phyloP scores from a whole-genome alignment of 192 early-diverging fungal species.

The Mycoemilia scoparia region DNA sequence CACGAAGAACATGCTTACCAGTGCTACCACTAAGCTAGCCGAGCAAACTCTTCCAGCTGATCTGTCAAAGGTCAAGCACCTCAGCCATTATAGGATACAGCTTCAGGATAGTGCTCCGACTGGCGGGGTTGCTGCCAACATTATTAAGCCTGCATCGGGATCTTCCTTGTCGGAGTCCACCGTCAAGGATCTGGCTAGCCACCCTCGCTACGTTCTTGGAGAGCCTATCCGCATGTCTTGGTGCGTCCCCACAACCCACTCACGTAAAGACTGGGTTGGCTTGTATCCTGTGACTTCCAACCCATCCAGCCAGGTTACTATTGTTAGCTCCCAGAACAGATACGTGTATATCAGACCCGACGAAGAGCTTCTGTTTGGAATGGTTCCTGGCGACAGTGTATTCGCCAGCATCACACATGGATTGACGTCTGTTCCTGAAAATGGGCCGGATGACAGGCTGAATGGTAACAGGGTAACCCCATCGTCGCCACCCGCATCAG shows the following conservation, averaged over 20 bases:
- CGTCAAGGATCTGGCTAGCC: not conserved
- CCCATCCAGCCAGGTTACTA: constrained; percentile 56
- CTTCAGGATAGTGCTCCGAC: not conserved
- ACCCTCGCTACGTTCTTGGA: constrained; percentile 51
- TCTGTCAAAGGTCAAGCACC: constrained; percentile 13
- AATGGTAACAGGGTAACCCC: constrained; percentile 4
- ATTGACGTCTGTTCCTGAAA: constrained; percentile 9
- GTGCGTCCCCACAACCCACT: constrained; percentile 54
- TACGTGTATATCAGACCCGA: constrained; percentile 47
- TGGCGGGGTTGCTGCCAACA: not conserved
- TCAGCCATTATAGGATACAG: constrained; percentile 2
- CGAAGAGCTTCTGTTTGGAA: constrained; percentile 33
- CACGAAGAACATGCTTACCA: constrained; percentile 24
- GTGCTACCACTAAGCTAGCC: constrained; percentile 25
- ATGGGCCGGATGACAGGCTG: constrained; percentile 4
- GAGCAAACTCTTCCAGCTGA: constrained; percentile 17
- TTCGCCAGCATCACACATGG: constrained; percentile 25
- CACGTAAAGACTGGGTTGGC: constrained; percentile 80
- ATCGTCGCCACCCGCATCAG: not conserved
- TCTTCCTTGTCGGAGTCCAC: constrained; percentile 3
- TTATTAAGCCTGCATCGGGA: constrained; percentile 5
- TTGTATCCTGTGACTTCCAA: constrained; percentile 68
- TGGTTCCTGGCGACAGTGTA: constrained; percentile 28
- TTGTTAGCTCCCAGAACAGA: constrained; percentile 44
- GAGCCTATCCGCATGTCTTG: constrained; percentile 56